phyloP scores from a whole-genome alignment of 208 protist genomes.

The Acanthamoeba sp. region DNA sequence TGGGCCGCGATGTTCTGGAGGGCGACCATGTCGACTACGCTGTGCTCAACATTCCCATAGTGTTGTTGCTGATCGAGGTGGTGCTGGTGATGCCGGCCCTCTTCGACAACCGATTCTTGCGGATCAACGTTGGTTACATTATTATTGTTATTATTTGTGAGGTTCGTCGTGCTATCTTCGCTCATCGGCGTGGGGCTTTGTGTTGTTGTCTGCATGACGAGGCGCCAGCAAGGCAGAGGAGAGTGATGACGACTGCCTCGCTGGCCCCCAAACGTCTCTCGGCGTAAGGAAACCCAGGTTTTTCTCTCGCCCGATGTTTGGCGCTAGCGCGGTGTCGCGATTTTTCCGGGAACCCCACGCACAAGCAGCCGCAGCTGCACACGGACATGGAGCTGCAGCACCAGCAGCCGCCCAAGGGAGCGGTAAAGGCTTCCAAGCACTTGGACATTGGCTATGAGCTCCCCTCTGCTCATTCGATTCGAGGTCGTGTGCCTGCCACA shows the following conservation, averaged over 20 bases:
- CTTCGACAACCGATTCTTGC: no score
- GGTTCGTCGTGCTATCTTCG: not conserved
- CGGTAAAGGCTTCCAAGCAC: not conserved
- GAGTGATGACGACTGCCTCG: conserved; percentile 7
- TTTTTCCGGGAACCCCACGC: not conserved
- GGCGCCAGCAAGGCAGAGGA: conserved; percentile 33
- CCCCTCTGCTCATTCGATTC: not conserved
- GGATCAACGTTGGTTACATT: not conserved
- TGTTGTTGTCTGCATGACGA: conserved; percentile 45
- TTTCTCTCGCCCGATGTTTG: not conserved
- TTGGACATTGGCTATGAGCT: conserved; percentile 53
- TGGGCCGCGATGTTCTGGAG: not conserved
- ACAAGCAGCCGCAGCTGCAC: not conserved
- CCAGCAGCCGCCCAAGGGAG: not conserved
- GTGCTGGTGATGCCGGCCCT: not conserved
- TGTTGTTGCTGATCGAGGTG: not conserved
- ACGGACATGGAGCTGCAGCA: not conserved
- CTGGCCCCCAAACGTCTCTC: not conserved
- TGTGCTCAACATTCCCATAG: not conserved
- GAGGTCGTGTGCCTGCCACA: not conserved
- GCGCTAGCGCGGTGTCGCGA: not conserved
- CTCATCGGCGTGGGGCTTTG: not conserved
- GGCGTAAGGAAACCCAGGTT: not conserved
- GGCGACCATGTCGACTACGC: not conserved
- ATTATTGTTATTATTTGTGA: not conserved